phyloP scores from a whole-genome alignment of 2,329 filamentous ascomycete species.

The Apiospora kogelbergensis region DNA sequence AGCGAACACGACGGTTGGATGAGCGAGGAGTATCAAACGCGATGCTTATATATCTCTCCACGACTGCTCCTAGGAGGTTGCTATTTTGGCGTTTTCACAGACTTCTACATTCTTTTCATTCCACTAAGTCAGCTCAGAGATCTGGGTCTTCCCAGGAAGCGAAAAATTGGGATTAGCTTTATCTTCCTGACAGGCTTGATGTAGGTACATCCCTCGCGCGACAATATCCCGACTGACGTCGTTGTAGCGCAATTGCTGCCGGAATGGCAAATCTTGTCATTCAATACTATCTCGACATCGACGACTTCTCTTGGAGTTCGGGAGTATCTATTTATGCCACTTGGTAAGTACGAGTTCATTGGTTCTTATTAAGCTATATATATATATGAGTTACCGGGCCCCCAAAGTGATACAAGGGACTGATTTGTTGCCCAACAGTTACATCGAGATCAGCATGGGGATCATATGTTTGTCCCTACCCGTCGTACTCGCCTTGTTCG shows the following conservation, averaged over 20 bases:
- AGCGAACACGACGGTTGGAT: not conserved
- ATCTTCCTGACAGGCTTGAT: not conserved
- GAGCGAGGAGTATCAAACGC: not conserved
- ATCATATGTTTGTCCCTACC: constrained; percentile 10
- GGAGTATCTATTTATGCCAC: not conserved
- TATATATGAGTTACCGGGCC: too few relatives aligned
- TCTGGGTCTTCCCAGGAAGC: not conserved
- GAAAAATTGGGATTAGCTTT: not conserved
- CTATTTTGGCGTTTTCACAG: not conserved
- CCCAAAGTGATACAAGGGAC: too few relatives aligned
- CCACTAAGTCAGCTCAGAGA: not conserved
- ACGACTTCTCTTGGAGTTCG: not conserved
- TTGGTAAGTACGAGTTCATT: not conserved
- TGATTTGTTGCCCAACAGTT: not conserved
- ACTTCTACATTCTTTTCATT: not conserved
- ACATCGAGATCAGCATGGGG: not conserved
- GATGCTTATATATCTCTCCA: not conserved
- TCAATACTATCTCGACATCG: not conserved
- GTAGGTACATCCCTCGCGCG: not conserved
- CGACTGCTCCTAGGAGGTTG: not conserved
- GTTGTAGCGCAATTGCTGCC: not conserved
- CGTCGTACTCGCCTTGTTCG: constrained; percentile 12
- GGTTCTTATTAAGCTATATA: too few relatives aligned
- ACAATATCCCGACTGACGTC: not conserved
- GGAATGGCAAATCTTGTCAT: not conserved